A percentile compares a stretch with the other conserved stretches of the same genome.
Evolutionary conservation across 345 rosid genomes (phyloP).

Genomic region (Melastoma malabathricum): DNA sequence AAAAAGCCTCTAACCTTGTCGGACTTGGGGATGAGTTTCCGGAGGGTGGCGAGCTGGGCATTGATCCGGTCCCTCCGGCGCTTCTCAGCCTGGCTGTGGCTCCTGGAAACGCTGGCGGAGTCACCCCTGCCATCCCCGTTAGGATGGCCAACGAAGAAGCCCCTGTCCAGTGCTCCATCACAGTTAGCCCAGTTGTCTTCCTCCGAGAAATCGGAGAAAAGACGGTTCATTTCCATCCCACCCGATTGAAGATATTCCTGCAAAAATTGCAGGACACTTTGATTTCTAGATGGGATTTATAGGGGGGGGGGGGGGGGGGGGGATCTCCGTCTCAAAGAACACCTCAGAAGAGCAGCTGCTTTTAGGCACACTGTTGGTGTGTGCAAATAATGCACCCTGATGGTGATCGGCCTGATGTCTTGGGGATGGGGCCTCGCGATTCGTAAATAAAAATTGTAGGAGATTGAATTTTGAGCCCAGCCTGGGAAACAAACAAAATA

Average conservation of each 20-base stretch:
- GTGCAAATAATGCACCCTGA: constrained; percentile 21
- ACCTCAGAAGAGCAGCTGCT: constrained; percentile 6
- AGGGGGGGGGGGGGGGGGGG: too few species aligned
- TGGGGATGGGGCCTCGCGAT: neutral
- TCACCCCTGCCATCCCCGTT: constrained; percentile 5
- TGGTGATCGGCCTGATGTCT: constrained; percentile 32
- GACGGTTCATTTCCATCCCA: constrained; percentile 1
- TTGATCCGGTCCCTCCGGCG: constrained; percentile 80
- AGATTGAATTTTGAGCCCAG: constrained; percentile 1
- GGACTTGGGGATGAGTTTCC: constrained; percentile 76
- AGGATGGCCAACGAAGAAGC: constrained; percentile 15
- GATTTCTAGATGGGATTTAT: constrained; percentile 3
- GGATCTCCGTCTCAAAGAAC: too few species aligned
- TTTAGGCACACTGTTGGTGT: constrained; percentile 22
- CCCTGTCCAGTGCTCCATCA: constrained; percentile 3
- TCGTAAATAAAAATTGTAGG: neutral
- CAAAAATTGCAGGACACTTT: constrained; percentile 1
- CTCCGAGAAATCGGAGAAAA: constrained; percentile 1
- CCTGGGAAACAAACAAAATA: too few species aligned
- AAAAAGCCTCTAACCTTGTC: constrained; percentile 45
- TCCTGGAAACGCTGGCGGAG: constrained; percentile 25
- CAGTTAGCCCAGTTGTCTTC: constrained; percentile 3
- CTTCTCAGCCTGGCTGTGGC: constrained; percentile 90
- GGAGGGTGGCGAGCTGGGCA: constrained; percentile 63
- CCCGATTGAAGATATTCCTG: neutral